phyloP scores from a whole-genome alignment of 2,329 filamentous ascomycete genomes.

The Dactylellina drechsleri region DNA sequence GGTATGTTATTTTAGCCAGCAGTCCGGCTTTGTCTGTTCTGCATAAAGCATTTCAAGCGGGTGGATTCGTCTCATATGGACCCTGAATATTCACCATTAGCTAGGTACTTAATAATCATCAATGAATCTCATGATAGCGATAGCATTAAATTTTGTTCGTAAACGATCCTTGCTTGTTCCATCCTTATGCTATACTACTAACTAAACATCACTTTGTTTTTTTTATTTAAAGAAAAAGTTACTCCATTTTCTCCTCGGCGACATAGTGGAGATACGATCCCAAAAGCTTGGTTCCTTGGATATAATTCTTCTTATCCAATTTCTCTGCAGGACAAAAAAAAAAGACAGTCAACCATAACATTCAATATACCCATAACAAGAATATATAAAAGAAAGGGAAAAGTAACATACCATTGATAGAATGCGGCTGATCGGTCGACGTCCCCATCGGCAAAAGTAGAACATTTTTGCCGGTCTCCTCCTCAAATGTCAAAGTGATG shows the following conservation, averaged over 20 bases:
- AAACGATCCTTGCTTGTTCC: no score
- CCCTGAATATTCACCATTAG: no score
- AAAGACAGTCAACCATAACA: not conserved
- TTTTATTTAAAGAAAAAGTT: conserved; percentile 12
- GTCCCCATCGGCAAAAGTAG: conserved; percentile 95
- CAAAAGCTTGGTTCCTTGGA: conserved; percentile 94
- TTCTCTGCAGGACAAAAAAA: conserved; percentile 56
- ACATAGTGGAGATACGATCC: conserved; percentile 97
- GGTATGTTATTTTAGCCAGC: no score
- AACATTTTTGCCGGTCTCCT: conserved; percentile 98
- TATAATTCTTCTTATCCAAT: conserved; percentile 94
- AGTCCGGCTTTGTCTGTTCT: no score
- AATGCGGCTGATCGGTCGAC: conserved; percentile 95
- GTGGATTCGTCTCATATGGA: no score
- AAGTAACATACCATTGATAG: conserved; percentile 86
- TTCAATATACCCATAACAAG: not conserved
- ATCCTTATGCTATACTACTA: no score
- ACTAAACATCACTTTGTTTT: no score
- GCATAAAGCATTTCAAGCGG: no score
- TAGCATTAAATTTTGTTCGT: no score
- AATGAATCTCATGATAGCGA: no score
- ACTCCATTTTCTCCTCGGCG: conserved; percentile 78
- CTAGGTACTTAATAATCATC: no score
- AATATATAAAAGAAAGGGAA: not conserved
- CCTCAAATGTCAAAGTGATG: conserved; percentile 95